Base-by-base conservation (phyloP, 2,329 filamentous ascomycete genomes). In the Fusarium subglutinans region DNA sequence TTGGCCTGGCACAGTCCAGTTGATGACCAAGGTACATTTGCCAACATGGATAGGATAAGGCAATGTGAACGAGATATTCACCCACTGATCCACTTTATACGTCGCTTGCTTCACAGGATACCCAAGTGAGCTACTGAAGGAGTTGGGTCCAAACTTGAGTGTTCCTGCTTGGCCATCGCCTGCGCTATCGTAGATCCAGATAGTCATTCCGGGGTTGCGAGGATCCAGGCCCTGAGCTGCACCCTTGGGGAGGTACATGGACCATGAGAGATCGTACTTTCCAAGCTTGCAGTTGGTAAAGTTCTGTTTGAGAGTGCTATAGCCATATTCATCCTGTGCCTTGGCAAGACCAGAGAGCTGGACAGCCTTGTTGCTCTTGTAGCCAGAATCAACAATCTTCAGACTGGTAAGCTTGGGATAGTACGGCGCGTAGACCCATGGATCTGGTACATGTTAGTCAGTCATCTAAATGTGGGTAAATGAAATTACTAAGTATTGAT, bases 391-490 rank as follows among this genome's bases (percentile, higher is more conserved):
- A 2, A 58, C 41, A 6, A 58, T 15, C 8, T 58, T 58, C 30
- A n/a, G n/a, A 1, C n/a, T 50, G 0, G 55, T 50, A 5, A 33
- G 24, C 24, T 58, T 58, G 1, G 41, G 55, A 9, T 50, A 50
- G 55, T 37, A 58, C 1, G 55, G 41, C 4, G 43, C 7, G 15
- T 58, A 58, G 8, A 50, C 33, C 55, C 55, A 58, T 14, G 55
- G 55, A 18, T 26, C 55, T 58, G 41, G 11, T 8, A 7, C 0
- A 15, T 22, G 20, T 58, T 50, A 58, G 30, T 28, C 1, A 3
- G 10, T 18, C n/a, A 4, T 8, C 2, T 10, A 18, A 37, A 0
- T 2, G 4, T 40, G 7, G 20, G 5, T 0, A 37, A 15, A 5
- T 22, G n/a, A 8, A 5, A 13, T 11, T 1, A 24, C 5, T 10